Evolutionary conservation across 768 basidiomycete genomes (phyloP), one percentile per base, ranked within the genome.

Genomic region (Auricularia sp.): DNA sequence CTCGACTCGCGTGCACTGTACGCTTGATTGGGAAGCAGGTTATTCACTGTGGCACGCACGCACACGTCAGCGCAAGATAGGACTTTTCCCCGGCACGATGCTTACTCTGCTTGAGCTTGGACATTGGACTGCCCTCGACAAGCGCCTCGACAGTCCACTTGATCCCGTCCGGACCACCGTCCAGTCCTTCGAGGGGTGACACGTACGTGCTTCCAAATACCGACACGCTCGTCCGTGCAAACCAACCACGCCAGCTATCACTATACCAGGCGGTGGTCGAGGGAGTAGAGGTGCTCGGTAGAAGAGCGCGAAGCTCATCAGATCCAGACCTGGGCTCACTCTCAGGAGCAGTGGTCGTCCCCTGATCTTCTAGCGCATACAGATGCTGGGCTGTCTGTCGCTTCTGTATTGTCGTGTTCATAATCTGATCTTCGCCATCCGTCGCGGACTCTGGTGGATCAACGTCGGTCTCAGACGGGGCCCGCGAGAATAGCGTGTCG

Each of bases 61-160:
- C 64, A 35, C 8, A n/a, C 64, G n/a, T 7, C 44, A 8, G 16
- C 42, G 16, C 29, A 54, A 64, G 24, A 21, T 29, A 56, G 64
- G 36, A 67, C 7, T 24, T 45, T 35, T 67, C 45, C 33, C 63
- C 65, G 44, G 21, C 36, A 63, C 8, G 54, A 10, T 35, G 35
- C 61, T 39, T 54, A 84, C 88, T 86, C 81, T 89, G 85, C 36
- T 81, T 81, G 42, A 92, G 69, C 70, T 74, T 77, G 10, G 88
- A 87, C 88, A 97, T 88, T 61, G 86, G 83, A 62, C 90, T 93
- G 24, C 95, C 96, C 75, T 98, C 96, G 33, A 98, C 86, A 24
- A 98, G 81, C 8, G 94, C 94, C 74, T 98, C 96, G 33, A 97
- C 83, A 70, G 89, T 88, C 68, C 56, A 59, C 34, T 29, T 34